Evolutionary conservation across 2,329 filamentous ascomycete genomes (phyloP).

Genomic region (Penicillium janthinellum): DNA sequence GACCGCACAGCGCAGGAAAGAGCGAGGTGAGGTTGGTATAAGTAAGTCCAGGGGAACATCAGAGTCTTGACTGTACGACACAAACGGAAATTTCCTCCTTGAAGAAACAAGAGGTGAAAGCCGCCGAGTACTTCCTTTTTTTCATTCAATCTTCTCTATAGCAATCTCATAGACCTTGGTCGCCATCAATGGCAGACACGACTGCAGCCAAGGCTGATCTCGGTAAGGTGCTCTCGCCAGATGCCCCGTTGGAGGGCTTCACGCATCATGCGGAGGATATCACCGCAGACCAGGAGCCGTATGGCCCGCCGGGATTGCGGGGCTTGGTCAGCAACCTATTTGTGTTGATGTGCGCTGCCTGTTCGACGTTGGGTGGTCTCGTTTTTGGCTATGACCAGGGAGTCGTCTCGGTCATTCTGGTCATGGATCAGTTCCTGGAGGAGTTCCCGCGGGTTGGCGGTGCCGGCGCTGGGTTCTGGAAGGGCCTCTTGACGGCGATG

Average conservation of each 20-base stretch:
- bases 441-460: slow-evolving; percentile 49
- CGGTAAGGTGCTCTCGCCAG: slow-evolving; percentile 20
- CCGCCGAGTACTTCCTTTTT: background rate
- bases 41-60: background rate
- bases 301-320: slow-evolving; percentile 44
- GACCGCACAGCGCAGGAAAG: background rate
- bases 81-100: background rate
- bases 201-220: slow-evolving; percentile 10
- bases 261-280: slow-evolving; percentile 39
- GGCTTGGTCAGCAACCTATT: slow-evolving; percentile 54
- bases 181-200: slow-evolving; percentile 21
- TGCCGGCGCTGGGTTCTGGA: slow-evolving; percentile 43
- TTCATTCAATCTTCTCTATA: background rate
- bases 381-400: slow-evolving; percentile 55
- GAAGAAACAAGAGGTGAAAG: background rate
- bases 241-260: slow-evolving; percentile 28
- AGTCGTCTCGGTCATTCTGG: slow-evolving; percentile 50
- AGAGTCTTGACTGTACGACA: background rate
- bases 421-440: slow-evolving; percentile 55
- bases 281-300: slow-evolving; percentile 33
- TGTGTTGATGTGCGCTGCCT: slow-evolving; percentile 54
- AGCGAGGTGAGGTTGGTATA: slow-evolving; percentile 7
- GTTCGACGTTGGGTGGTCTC: slow-evolving; percentile 54
- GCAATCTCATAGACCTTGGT: background rate
- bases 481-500: slow-evolving; percentile 57